Conservation (phyloP, 208 protist genomes). For the Trypanosoma mega region DNA sequence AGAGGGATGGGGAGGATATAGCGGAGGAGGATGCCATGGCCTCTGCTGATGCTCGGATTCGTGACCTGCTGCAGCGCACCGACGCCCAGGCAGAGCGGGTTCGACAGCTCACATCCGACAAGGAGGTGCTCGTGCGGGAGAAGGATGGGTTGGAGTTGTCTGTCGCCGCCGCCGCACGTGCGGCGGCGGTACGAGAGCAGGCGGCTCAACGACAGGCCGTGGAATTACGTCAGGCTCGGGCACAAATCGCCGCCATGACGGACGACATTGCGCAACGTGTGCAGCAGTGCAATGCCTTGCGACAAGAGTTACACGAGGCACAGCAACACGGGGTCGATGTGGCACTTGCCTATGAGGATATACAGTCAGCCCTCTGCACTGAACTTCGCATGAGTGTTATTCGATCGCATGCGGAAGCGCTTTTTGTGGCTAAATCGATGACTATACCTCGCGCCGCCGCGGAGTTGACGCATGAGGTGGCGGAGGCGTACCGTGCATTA, state of each 20-base stretch:
- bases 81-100: conserved; percentile 39
- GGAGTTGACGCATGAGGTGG: conserved; percentile 31
- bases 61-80: conserved; percentile 34
- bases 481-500: conserved; percentile 30
- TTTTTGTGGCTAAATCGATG: conserved; percentile 56
- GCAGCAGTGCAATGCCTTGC: conserved; percentile 36
- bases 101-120: conserved; percentile 28
- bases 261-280: conserved; percentile 53
- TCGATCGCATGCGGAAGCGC: conserved; percentile 34
- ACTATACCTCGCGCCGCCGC: conserved; percentile 39
- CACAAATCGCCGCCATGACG: conserved; percentile 40
- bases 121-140: conserved; percentile 36
- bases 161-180: conserved; percentile 31
- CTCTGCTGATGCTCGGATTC: conserved; percentile 42
- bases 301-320: conserved; percentile 48
- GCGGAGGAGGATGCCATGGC: conserved; percentile 5
- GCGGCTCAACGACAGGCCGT: conserved; percentile 41
- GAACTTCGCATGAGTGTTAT: conserved; percentile 15
- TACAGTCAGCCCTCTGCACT: conserved; percentile 6
- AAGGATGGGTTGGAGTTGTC: conserved; percentile 47
- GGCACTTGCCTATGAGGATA: conserved; percentile 28
- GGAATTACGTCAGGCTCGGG: conserved; percentile 38
- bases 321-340: conserved; percentile 40
- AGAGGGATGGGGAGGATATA: conserved; percentile 1
- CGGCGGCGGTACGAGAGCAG: conserved; percentile 46